Conservation (phyloP, 345 rosid genomes). For the Eucalyptus rudis region DNA sequence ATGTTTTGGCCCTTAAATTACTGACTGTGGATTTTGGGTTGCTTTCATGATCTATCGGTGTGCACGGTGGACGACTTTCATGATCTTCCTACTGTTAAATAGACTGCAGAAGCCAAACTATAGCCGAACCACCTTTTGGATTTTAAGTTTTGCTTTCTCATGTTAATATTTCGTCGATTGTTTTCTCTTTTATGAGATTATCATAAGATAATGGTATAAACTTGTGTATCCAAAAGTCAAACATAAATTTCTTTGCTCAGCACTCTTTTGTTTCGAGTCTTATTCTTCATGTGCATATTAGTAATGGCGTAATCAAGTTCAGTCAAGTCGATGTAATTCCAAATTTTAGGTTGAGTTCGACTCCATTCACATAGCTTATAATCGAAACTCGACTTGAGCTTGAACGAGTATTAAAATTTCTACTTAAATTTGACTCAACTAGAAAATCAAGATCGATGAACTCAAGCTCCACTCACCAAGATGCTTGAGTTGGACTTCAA, state of each 20-base stretch:
- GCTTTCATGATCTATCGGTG: background rate
- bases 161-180: background rate
- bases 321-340: background rate
- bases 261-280: background rate
- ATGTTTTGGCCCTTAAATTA: no score
- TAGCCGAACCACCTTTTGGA: background rate
- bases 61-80: background rate
- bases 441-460: background rate
- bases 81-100: background rate
- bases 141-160: background rate
- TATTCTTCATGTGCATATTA: background rate
- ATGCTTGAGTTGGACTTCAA: background rate
- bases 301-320: background rate
- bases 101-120: background rate
- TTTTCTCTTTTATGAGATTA: background rate
- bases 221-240: background rate
- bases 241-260: background rate
- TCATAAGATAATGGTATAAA: background rate
- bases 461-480: background rate
- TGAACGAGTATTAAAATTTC: background rate
- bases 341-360: background rate
- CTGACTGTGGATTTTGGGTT: no score
- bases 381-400: background rate
- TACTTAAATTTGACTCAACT: background rate
- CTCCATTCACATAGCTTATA: background rate